phyloP scores from a whole-genome alignment of 140 eudicot genomes.

The Stevia rebaudiana region DNA sequence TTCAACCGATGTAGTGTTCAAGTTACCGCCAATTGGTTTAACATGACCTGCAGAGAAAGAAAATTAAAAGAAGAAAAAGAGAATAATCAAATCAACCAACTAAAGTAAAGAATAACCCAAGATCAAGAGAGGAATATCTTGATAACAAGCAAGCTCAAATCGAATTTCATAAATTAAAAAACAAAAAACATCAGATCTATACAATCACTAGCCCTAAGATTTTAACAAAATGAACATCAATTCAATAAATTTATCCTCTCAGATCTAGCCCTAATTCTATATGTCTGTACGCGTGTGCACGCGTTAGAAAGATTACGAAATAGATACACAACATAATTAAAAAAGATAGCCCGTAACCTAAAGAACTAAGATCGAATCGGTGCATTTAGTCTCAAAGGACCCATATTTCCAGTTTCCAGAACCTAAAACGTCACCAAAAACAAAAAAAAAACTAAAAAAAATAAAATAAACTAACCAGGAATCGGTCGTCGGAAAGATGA shows the following conservation, averaged over 20 bases:
- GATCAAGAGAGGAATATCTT: slow-evolving; percentile 2
- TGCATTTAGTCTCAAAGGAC: slow-evolving; percentile 5
- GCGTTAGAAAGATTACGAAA: neutral
- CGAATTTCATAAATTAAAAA: neutral
- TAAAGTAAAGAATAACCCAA: slow-evolving; percentile 8
- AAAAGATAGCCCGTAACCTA: neutral
- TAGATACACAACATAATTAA: neutral
- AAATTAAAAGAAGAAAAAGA: slow-evolving; percentile 4
- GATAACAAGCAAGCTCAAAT: neutral
- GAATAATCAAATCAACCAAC: slow-evolving; percentile 1
- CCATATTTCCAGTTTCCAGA: neutral
- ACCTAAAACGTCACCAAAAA: neutral
- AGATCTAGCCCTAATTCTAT: slow-evolving; percentile 24
- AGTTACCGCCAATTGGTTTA: neutral
- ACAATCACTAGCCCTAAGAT: neutral
- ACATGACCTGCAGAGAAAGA: neutral
- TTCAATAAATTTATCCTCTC: slow-evolving; percentile 1
- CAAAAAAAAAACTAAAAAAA: neutral
- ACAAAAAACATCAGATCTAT: slow-evolving; percentile 24
- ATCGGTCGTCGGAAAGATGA: slow-evolving; percentile 44
- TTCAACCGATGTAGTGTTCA: slow-evolving; percentile 28
- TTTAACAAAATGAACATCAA: neutral
- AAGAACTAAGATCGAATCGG: neutral
- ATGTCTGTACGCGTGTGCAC: slow-evolving; percentile 11
- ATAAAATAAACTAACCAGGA: slow-evolving; percentile 42